These are phyloP conservation scores for Heterococcus sp. DNA, from an alignment of 108 stramenopile species.

Conservation along the genomic window DNA sequence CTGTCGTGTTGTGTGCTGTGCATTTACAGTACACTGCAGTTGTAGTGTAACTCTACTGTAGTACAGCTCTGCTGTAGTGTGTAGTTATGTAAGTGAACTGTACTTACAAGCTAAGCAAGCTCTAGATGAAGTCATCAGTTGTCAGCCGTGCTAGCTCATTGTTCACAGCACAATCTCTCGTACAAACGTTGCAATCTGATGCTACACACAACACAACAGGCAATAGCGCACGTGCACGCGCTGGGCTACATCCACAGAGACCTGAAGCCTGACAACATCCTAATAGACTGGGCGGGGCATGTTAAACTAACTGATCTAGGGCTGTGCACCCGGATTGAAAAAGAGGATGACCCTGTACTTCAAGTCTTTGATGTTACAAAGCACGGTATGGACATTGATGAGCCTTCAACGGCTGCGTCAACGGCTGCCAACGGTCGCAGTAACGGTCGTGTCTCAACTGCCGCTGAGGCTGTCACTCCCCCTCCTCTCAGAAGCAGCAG, in stretches of 20 bases:
- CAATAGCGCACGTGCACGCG: constrained; percentile 72
- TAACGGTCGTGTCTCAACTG: too few species aligned
- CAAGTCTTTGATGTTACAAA: neutral
- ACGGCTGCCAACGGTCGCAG: too few species aligned
- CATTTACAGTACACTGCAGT: neutral
- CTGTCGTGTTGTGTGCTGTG: too few species aligned
- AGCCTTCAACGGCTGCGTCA: too few species aligned
- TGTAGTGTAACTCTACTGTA: neutral
- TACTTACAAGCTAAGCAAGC: too few species aligned
- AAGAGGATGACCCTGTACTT: constrained; percentile 9
- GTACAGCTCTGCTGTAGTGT: neutral
- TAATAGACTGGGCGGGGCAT: constrained; percentile 94
- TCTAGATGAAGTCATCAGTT: too few species aligned
- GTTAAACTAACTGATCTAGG: constrained; percentile 98
- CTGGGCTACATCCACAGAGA: constrained; percentile 94
- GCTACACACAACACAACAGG: neutral
- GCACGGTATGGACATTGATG: neutral
- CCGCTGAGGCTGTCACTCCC: too few species aligned
- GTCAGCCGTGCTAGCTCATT: too few species aligned
- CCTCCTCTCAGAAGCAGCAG: too few species aligned
- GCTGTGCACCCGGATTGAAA: constrained; percentile 94
- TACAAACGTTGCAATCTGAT: too few species aligned
- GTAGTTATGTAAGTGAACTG: too few species aligned
- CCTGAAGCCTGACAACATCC: constrained; percentile 99
- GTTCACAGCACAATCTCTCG: too few species aligned